Evolutionary conservation across 805 yeast genomes (phyloP).

Genomic region (Teunomyces stri): DNA sequence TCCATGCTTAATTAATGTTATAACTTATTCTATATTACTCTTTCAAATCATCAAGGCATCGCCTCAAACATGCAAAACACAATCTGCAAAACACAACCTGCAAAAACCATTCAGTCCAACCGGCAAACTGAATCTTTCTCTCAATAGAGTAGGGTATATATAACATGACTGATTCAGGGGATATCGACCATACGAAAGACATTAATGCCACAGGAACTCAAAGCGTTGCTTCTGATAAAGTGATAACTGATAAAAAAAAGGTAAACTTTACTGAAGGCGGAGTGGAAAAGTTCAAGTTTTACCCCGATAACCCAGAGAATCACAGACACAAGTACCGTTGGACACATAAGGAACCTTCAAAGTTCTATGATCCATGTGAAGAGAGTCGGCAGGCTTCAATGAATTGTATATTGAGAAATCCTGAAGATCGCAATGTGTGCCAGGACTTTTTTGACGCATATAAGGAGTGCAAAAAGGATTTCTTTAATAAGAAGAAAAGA

Average conservation of each 20-base stretch:
- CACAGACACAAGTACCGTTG: slow-evolving; percentile 66
- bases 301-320: slow-evolving; percentile 86
- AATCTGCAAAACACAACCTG: neutral
- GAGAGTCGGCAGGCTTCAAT: slow-evolving; percentile 86
- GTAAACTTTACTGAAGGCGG: slow-evolving; percentile 59
- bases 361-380: slow-evolving; percentile 90
- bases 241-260: slow-evolving; percentile 33
- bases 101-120: neutral
- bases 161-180: neutral
- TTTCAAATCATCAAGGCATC: neutral
- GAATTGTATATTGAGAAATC: slow-evolving; percentile 75
- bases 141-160: too few relatives aligned
- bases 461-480: slow-evolving; percentile 76
- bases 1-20: neutral
- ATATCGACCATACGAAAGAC: neutral
- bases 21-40: neutral
- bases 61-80: neutral
- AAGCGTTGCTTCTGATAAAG: slow-evolving; percentile 21
- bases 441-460: slow-evolving; percentile 87
- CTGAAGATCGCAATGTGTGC: slow-evolving; percentile 63
- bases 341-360: slow-evolving; percentile 73
- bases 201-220: neutral
- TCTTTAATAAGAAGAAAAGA: slow-evolving; percentile 35
- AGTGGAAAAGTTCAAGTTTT: slow-evolving; percentile 56
- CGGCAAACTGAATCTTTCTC: neutral